Evolutionary conservation across 345 rosid species (phyloP).

Genomic region (Streptanthus diversifolius): DNA sequence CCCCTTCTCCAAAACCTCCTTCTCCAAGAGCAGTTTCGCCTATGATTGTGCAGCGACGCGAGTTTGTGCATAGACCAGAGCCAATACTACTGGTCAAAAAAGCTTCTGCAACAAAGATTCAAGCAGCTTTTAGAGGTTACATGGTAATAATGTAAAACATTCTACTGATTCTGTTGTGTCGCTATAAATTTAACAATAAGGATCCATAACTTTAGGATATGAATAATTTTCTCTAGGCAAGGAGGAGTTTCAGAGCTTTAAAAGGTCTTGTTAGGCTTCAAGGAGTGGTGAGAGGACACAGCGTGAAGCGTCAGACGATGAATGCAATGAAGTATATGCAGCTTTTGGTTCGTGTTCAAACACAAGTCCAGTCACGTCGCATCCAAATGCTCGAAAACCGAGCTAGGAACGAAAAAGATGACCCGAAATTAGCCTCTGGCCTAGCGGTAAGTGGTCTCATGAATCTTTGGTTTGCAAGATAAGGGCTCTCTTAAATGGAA

Average conservation of each 20-base stretch:
- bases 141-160: constrained; percentile 47
- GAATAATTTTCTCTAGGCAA: constrained; percentile 47
- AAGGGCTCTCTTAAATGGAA: neutral
- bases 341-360: constrained; percentile 81
- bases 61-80: constrained; percentile 56
- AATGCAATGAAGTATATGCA: constrained; percentile 97
- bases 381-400: constrained; percentile 83
- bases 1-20: constrained; percentile 56
- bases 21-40: constrained; percentile 65
- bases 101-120: constrained; percentile 76
- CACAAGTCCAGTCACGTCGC: constrained; percentile 94
- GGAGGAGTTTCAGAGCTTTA: constrained; percentile 86
- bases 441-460: constrained; percentile 14
- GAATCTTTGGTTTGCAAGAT: neutral
- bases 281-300: constrained; percentile 89
- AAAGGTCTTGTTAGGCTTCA: constrained; percentile 97
- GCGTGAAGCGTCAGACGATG: constrained; percentile 78
- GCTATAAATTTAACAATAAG: neutral
- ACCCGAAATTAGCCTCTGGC: constrained; percentile 45
- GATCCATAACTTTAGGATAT: constrained; percentile 1
- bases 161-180: constrained; percentile 9
- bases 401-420: constrained; percentile 65
- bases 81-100: constrained; percentile 54
- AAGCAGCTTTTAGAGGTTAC: constrained; percentile 84
- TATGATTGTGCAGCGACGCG: constrained; percentile 47